Base-by-base conservation (phyloP, 139 green algal species). In the Chlorella sp. region DNA sequence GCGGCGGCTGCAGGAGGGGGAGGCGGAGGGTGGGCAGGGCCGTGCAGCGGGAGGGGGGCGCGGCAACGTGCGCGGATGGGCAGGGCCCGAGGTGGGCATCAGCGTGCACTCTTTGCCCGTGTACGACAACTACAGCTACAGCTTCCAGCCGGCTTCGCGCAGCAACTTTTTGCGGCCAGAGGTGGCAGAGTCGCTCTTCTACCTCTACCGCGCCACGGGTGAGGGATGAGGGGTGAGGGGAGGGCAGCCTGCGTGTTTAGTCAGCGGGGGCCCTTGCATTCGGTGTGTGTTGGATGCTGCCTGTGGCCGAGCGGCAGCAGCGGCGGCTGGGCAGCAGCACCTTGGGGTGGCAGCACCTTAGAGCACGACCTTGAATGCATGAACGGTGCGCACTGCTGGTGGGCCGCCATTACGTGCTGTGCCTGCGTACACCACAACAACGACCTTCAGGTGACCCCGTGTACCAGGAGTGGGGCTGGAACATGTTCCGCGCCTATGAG, bases 161-260 rank as follows among this genome's bases (percentile, higher is more conserved):
- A 33, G 87, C 59, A 92, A 93, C 74, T 82, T 94, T 69, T 80
- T 97, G 74, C 82, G 92, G 6, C 92, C 92, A 0, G 92, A 97
- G 80, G 84, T 90, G 0, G 78, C 91, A 31, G 92, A 97, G 84
- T 88, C 78, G 4, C 78, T 97, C 17, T 97, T 94, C 80, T 80
- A 94, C 49, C 74, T 97, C 34, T 94, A 85, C 76, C 82, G 88
- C 26, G 83, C 88, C 0, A 97, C 90, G 1, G 79, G 87, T 30
- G 59, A 14, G 74, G 42, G 42, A 55, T 10, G 42, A 17, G n/a
- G n/a, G n/a, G n/a, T n/a, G n/a, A n/a, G n/a, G n/a, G n/a, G n/a
- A n/a, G n/a, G n/a, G n/a, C n/a, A n/a, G n/a, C n/a, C n/a, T n/a
- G n/a, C n/a, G n/a, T n/a, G n/a, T n/a, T n/a, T n/a, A n/a, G n/a